Base-by-base conservation (phyloP, 306 rosid species). In the Pueraria montana region DNA sequence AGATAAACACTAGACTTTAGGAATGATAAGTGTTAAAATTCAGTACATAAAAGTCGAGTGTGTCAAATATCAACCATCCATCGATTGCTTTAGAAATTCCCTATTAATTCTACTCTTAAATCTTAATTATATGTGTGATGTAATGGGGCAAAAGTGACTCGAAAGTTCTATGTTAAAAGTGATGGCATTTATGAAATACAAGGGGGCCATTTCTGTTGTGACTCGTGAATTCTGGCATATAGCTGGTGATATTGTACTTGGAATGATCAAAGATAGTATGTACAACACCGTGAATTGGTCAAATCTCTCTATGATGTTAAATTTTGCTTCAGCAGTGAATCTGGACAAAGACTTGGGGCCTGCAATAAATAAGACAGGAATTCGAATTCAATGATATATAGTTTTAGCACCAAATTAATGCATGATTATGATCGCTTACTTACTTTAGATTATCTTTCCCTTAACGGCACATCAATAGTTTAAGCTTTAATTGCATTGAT, bases 161-260 rank as follows among this genome's bases (percentile, higher is more conserved):
- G 42, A 21, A 71, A 71, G 17, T 26, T 26, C 42, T 3, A 45
- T 16, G 11, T 17, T 0, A 49, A 27, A 72, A 2, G 18, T 53
- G 66, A 21, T 30, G 46, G 32, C 32, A 26, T 13, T 27, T 52
- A 43, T 2, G 58, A 24, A 38, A 23, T 40, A 21, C 21, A 8
- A 24, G 18, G 69, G 43, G 40, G 2, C 58, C 69, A 0, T 17
- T 16, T 32, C 12, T 63, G 2, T 21, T 12, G 80, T 38, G 56
- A 23, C 45, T 42, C 0, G 2, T 26, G 43, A 59, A 59, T 42
- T 40, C 42, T 38, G 45, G 40, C 24, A 1, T 11, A 23, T 38
- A 40, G 36, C 69, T 14, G 48, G 10, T 75, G 40, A 56, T 21
- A 42, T 23, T 23, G 71, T 61, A 24, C 80, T 75, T 77, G 73